Base-by-base conservation (phyloP, 768 basidiomycete genomes). In the Mycena haematopus region DNA sequence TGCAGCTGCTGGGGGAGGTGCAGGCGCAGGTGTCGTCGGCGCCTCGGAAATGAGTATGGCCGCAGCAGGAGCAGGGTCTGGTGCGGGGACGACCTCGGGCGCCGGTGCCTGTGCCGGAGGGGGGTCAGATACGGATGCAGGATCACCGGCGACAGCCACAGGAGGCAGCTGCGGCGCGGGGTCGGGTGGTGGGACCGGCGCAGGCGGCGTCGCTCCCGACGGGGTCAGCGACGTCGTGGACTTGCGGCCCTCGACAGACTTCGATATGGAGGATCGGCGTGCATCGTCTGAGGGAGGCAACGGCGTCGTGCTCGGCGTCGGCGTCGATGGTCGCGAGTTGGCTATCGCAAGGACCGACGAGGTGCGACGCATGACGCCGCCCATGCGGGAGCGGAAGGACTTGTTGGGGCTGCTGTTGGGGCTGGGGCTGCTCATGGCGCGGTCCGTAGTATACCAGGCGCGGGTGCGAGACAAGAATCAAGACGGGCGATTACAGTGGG, bases 371-470 rank as follows among this genome's bases (percentile, higher is more conserved):
- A 89, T 78, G 54, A 78, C 83, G 51, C 79, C 81, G 52, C 85
- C 85, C 77, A 90, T 82, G 52, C 89, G 86, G 42, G 79, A 75
- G 74, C 89, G 87, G 70, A 83, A 78, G 47, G 82, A 78, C 70
- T 77, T 82, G 66, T 74, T 19, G 47, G 47, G 73, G 27, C 51
- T 65, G n/a, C n/a, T 19, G 14, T 17, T 38, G 3, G 36, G 9
- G 36, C 36, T 17, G 22, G 75, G 69, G 63, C 68, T 74, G 57
- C 71, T 74, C 71, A 73, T 75, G 21, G 63, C 62, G 49, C 64
- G 54, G 52, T 27, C 15, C 47, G 56, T 50, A 56, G 56, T 50
- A 56, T 45, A 36, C 40, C 29, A 56, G 29, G 29, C 9, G 29
- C 9, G 4, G 29, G 29, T 31, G 29, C 33, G 25, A 15, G 21